Evolutionary conservation across 2,329 filamentous ascomycete species (phyloP), one percentile per base, ranked within the genome.

Genomic region (Botrytis galanthina): DNA sequence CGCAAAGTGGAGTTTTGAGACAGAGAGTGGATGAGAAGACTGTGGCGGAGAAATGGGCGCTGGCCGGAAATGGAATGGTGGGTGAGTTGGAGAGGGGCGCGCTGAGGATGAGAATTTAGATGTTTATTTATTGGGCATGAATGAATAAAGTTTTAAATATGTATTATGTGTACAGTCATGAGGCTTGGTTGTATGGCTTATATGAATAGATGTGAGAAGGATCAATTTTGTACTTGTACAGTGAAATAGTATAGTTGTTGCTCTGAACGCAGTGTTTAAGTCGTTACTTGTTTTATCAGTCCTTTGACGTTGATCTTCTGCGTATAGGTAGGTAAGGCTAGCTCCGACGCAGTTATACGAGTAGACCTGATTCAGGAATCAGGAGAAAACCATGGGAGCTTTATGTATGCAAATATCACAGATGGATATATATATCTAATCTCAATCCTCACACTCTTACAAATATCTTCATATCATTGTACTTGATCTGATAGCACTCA

Each of bases 1-100:
- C 93, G 8, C 90, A 89, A 51, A 97, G 93, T 82, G 96, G 95
- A 20, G 86, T 97, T 81, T 81, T 97, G 80, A 88, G 92, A 76
- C 85, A 88, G 75, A 86, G 85, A 63, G 86, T 98, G 68, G 91
- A 93, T 79, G 90, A 95, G 80, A 85, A 85, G 76, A 86, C 87
- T 75, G 91, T 98, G 51, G 86, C 87, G 35, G 92, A 97, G 86
- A 93, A 93, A 84, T 97, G 95, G 94, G 90, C 90, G 67, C 81
- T 98, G 78, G 90, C 91, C 67, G 94, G 94, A 35, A 90, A 92
- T 79, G 95, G 95, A 26, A 88, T 95, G 70, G 86, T 97, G 63
- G 94, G 94, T 12, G 93, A 97, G 86, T 87, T 98, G 84, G 94
- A 97, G 85, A 89, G 91, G 79, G 88, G 89, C 57, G 86, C 84